A percentile compares a stretch with the other conserved stretches of the same genome.
These are phyloP conservation scores for Trichothecium sympodiale DNA, from an alignment of 2,329 filamentous ascomycete species.

Conservation along the genomic window DNA sequence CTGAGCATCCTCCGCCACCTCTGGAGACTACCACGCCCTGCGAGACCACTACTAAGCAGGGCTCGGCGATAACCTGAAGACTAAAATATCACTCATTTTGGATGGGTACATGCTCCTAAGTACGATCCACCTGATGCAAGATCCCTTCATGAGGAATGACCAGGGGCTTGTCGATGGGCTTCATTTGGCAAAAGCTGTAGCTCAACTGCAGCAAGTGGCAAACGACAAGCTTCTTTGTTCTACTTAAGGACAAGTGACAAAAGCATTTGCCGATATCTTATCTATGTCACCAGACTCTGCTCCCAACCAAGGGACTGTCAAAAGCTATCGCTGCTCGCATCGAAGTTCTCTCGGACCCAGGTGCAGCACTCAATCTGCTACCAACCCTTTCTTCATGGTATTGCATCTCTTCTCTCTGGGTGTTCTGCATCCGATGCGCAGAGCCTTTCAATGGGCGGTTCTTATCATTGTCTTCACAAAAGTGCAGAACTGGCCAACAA, in stretches of 20 bases:
- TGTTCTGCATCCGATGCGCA: slow-evolving; percentile 37
- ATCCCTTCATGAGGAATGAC: slow-evolving; percentile 20
- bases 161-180: slow-evolving; percentile 21
- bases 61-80: slow-evolving; percentile 8
- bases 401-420: slow-evolving; percentile 38
- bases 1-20: too few species aligned
- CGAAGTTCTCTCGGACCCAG: slow-evolving; percentile 10
- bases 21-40: too few species aligned
- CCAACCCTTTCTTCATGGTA: slow-evolving; percentile 33
- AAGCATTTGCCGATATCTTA: slow-evolving; percentile 34
- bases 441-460: slow-evolving; percentile 39
- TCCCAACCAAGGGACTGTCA: slow-evolving; percentile 36
- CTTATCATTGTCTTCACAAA: slow-evolving; percentile 36
- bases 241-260: slow-evolving; percentile 26
- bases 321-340: slow-evolving; percentile 26
- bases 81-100: slow-evolving; percentile 6
- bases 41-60: slow-evolving; percentile 3
- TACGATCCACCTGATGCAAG: slow-evolving; percentile 19
- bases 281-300: slow-evolving; percentile 37
- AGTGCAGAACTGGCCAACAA: slow-evolving; percentile 27
- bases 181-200: slow-evolving; percentile 21
- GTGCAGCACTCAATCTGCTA: too few species aligned
- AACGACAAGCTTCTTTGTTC: slow-evolving; percentile 12
- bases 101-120: slow-evolving; percentile 28
- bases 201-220: slow-evolving; percentile 11